Conservation (phyloP, 2,329 filamentous ascomycete genomes). For the Xylariaceae sp. region DNA sequence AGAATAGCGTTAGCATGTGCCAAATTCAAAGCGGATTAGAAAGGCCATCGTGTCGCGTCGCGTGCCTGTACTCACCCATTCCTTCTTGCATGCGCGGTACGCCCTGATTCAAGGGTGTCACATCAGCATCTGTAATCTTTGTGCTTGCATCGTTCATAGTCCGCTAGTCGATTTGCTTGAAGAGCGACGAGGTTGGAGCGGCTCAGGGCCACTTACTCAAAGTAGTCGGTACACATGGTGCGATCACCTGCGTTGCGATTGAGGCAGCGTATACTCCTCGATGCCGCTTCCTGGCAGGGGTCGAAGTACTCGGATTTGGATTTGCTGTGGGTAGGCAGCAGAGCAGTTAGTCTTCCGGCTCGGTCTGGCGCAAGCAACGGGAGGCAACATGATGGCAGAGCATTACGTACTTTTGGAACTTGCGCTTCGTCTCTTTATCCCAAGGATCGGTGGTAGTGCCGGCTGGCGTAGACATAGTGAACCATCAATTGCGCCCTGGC, state of each 20-base stretch:
- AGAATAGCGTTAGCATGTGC: constrained; percentile 8
- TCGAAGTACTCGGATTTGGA: constrained; percentile 86
- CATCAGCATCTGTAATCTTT: constrained; percentile 3
- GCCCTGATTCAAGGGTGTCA: constrained; percentile 1
- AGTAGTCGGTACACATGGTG: constrained; percentile 90
- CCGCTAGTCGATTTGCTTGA: not conserved
- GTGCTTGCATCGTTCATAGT: not conserved
- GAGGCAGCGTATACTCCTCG: constrained; percentile 80
- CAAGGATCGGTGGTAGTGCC: constrained; percentile 42
- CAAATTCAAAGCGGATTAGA: too few species aligned
- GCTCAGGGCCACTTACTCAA: constrained; percentile 63
- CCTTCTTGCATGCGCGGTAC: constrained; percentile 18
- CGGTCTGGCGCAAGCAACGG: not conserved
- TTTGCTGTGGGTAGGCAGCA: constrained; percentile 60
- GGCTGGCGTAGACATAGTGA: constrained; percentile 27
- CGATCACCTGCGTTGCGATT: constrained; percentile 83
- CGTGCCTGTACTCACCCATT: constrained; percentile 16
- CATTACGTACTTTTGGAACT: constrained; percentile 57
- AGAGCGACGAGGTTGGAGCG: not conserved
- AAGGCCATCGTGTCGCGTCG: not conserved
- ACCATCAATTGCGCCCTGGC: constrained; percentile 3
- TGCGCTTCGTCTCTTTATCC: constrained; percentile 56
- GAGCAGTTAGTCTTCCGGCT: constrained; percentile 16
- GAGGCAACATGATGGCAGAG: not conserved
- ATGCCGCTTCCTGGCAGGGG: constrained; percentile 89